Conservation (phyloP, 345 rosid species). For the Stellera chamaejasme region DNA sequence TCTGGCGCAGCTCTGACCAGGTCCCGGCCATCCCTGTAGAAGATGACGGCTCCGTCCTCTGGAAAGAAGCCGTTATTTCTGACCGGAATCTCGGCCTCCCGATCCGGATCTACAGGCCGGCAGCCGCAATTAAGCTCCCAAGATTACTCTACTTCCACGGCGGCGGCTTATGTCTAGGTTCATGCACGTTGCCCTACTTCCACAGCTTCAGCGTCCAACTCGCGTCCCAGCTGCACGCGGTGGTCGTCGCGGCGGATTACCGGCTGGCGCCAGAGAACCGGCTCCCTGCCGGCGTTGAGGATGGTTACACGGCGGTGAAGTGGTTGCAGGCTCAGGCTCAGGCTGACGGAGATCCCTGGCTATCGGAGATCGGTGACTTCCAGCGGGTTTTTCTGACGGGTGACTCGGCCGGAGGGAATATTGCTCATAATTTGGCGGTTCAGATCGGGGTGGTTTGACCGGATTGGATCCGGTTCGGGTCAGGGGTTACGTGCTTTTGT, state of each 20-base stretch:
- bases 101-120: slow-evolving; percentile 47
- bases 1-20: too few species aligned
- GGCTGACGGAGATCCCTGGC: slow-evolving; percentile 31
- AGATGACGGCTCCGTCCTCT: slow-evolving; percentile 51
- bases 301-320: slow-evolving; percentile 35
- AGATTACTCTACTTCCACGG: slow-evolving; percentile 54
- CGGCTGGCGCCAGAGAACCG: slow-evolving; percentile 39
- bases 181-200: slow-evolving; percentile 47
- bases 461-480: too few species aligned
- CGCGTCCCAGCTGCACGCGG: slow-evolving; percentile 16
- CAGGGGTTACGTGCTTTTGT: too few species aligned
- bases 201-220: slow-evolving; percentile 41
- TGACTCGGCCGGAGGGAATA: slow-evolving; percentile 42
- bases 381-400: slow-evolving; percentile 23
- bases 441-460: too few species aligned
- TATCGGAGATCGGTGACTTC: slow-evolving; percentile 26
- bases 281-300: slow-evolving; percentile 29
- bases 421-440: slow-evolving; percentile 22
- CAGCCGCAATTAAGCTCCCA: slow-evolving; percentile 26
- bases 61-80: slow-evolving; percentile 42
- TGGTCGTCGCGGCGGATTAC: slow-evolving; percentile 38
- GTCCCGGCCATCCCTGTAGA: slow-evolving; percentile 29
- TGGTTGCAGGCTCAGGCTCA: slow-evolving; percentile 28
- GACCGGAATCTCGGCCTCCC: slow-evolving; percentile 27
- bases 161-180: slow-evolving; percentile 57